Evolutionary conservation across 106 monocot species (phyloP).

Genomic region (Acorus calamus): DNA sequence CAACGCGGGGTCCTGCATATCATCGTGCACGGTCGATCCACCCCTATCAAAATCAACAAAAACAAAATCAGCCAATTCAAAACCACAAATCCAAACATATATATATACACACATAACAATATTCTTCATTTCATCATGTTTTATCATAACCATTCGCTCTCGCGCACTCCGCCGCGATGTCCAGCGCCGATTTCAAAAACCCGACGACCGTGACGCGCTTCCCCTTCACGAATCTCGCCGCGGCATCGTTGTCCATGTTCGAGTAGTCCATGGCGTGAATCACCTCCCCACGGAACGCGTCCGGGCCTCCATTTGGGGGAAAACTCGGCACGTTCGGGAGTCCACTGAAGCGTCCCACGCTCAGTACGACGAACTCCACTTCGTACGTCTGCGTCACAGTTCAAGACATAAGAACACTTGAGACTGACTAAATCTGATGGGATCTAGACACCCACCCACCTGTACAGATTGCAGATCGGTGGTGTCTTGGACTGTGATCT

Average conservation of each 20-base stretch:
- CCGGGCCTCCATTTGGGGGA: slow-evolving; percentile 34
- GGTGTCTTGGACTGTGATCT: slow-evolving; percentile 6
- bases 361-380: slow-evolving; percentile 42
- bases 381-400: background rate
- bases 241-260: slow-evolving; percentile 22
- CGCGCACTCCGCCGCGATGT: slow-evolving; percentile 47
- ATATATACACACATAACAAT: too few species aligned
- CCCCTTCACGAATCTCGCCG: slow-evolving; percentile 21
- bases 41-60: slow-evolving; percentile 18
- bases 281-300: slow-evolving; percentile 44
- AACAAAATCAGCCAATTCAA: background rate
- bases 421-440: too few species aligned
- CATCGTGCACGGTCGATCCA: slow-evolving; percentile 43
- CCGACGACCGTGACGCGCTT: slow-evolving; percentile 52
- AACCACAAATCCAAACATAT: background rate
- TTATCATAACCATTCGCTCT: slow-evolving; percentile 30
- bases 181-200: slow-evolving; percentile 41
- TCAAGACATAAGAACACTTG: too few species aligned
- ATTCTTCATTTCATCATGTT: background rate
- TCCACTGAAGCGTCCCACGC: slow-evolving; percentile 48
- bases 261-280: slow-evolving; percentile 56
- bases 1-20: slow-evolving; percentile 36
- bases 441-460: too few species aligned
- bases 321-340: slow-evolving; percentile 46
- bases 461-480: too few species aligned